Percentiles rank a stretch among this genome's conserved stretches.
These are phyloP conservation scores for Alternaria arbusti DNA, from an alignment of 2,329 filamentous ascomycete genomes.

Conservation along the genomic window DNA sequence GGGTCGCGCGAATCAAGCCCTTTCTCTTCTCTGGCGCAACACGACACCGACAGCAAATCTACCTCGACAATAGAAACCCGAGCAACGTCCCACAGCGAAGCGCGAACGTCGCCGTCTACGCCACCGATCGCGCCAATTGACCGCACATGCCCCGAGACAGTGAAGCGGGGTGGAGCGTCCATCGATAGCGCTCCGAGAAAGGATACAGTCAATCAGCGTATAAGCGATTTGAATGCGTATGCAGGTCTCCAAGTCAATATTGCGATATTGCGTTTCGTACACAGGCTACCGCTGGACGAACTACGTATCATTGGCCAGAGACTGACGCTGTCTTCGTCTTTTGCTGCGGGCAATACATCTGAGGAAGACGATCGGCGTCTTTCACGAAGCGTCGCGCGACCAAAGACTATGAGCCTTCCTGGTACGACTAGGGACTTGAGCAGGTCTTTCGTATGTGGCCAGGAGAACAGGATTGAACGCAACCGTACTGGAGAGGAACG, in stretches of 20 bases:
- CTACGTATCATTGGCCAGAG: background rate
- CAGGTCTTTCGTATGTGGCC: conserved; percentile 1
- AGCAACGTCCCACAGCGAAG: background rate
- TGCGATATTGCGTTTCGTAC: conserved; percentile 4
- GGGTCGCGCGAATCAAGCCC: background rate
- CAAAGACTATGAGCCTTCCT: background rate
- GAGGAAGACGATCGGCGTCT: background rate
- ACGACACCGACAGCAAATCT: background rate
- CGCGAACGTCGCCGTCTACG: background rate
- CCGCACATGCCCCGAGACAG: background rate
- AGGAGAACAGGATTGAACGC: background rate
- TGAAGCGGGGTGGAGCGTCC: background rate
- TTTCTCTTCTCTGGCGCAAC: background rate
- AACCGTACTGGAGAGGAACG: background rate
- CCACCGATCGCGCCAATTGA: background rate
- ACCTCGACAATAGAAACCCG: background rate
- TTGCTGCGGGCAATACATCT: too few relatives aligned
- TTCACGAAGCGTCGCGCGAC: background rate
- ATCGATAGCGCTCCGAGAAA: background rate
- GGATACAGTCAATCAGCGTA: background rate
- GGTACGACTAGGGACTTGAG: background rate
- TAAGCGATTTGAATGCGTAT: background rate
- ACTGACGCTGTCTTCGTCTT: background rate
- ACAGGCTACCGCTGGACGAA: conserved; percentile 5
- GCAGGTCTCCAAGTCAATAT: conserved; percentile 7